phyloP scores from a whole-genome alignment of 176 grass and related monocot species.

The Oryza brachyantha region DNA sequence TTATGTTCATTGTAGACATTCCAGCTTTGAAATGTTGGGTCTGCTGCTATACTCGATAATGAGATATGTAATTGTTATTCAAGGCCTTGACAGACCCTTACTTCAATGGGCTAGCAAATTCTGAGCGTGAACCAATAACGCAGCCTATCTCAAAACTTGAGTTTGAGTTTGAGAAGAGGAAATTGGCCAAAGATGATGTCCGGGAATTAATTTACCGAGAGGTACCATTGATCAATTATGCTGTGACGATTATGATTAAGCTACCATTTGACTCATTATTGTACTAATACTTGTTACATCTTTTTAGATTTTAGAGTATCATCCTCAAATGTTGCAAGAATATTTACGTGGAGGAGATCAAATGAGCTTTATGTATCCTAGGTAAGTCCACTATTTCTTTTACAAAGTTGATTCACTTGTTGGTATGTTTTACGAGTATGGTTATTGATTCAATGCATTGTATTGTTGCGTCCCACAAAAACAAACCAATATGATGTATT shows the following conservation, averaged over 20 bases:
- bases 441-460: not conserved
- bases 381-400: constrained; percentile 46
- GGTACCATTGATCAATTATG: constrained; percentile 42
- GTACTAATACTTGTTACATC: constrained; percentile 1
- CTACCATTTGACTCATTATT: not conserved
- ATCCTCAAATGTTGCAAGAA: constrained; percentile 98
- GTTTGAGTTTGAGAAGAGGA: constrained; percentile 97
- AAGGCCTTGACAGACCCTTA: constrained; percentile 87
- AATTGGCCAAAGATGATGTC: constrained; percentile 93
- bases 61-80: constrained; percentile 36
- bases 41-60: constrained; percentile 29
- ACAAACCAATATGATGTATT: not conserved
- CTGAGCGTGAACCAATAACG: constrained; percentile 73
- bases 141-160: constrained; percentile 94
- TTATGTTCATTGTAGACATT: constrained; percentile 8
- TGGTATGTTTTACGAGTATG: not conserved
- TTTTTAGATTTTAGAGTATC: constrained; percentile 96
- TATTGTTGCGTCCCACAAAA: not conserved
- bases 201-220: constrained; percentile 98
- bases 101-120: constrained; percentile 80
- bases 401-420: constrained; percentile 10
- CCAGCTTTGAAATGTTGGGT: constrained; percentile 15
- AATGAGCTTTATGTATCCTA: constrained; percentile 97
- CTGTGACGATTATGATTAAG: not conserved
- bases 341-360: constrained; percentile 80